Conservation (phyloP, 257 asterid species). For the Gynochthodes officinalis region DNA sequence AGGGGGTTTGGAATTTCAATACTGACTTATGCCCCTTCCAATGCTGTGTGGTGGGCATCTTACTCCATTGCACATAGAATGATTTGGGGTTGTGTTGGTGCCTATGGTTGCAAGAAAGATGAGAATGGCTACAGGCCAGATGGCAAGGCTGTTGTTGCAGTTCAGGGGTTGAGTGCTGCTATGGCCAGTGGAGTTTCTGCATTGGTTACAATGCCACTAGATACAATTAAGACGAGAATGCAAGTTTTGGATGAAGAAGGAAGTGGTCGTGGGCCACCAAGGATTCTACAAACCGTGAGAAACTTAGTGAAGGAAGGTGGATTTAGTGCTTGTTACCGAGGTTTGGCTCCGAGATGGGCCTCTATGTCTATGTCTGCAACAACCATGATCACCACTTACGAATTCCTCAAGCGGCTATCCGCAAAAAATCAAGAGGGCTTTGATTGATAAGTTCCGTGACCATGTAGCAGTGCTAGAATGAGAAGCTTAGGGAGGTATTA, state of each 20-base stretch:
- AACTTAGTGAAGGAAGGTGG: constrained; percentile 89
- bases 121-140: constrained; percentile 60
- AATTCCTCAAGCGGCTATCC: constrained; percentile 86
- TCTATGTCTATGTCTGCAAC: constrained; percentile 96
- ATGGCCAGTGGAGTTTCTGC: constrained; percentile 96
- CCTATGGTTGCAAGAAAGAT: constrained; percentile 57
- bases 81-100: constrained; percentile 62
- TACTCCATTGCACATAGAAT: constrained; percentile 69
- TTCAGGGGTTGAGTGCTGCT: constrained; percentile 90
- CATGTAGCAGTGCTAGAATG: constrained; percentile 21
- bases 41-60: constrained; percentile 99
- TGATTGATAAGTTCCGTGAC: constrained; percentile 30
- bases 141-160: constrained; percentile 64
- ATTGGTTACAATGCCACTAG: constrained; percentile 90
- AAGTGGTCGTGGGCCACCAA: constrained; percentile 33
- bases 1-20: constrained; percentile 95
- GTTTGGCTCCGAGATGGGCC: constrained; percentile 96
- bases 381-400: constrained; percentile 95
- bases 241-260: constrained; percentile 85
- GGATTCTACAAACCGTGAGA: constrained; percentile 58
- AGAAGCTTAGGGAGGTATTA: constrained; percentile 1
- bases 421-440: constrained; percentile 63
- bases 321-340: constrained; percentile 87
- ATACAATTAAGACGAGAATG: constrained; percentile 84
- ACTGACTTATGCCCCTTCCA: constrained; percentile 93